Percentiles rank a stretch among this genome's conserved stretches.
Conservation (phyloP, 108 stramenopile species). For the Thalassiosira profunda region DNA sequence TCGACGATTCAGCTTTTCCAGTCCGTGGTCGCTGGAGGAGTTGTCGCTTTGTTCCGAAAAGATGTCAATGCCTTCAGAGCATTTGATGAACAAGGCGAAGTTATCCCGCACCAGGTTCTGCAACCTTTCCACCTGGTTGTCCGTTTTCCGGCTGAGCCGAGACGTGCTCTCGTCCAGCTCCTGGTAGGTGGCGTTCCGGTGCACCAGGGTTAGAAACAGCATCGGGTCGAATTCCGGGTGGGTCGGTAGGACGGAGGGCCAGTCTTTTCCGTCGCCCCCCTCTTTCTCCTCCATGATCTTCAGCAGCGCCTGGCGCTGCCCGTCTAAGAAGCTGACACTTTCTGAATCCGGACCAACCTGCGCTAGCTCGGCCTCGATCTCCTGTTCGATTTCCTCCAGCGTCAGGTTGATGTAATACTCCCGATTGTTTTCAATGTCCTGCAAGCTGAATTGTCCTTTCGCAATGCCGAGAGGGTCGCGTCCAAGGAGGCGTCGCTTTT, state of each 20-base stretch:
- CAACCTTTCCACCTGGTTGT: constrained; percentile 82
- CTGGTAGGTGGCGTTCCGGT: constrained; percentile 75
- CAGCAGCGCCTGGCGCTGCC: constrained; percentile 78
- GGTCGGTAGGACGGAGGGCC: constrained; percentile 72
- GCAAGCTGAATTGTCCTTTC: constrained; percentile 64
- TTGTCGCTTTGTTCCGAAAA: constrained; percentile 45
- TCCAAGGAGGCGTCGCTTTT: constrained; percentile 64
- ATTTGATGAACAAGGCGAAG: constrained; percentile 87
- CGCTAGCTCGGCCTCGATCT: constrained; percentile 58
- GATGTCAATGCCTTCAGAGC: constrained; percentile 90
- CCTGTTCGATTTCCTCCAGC: constrained; percentile 58
- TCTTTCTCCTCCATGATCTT: constrained; percentile 54
- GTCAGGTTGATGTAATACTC: constrained; percentile 65
- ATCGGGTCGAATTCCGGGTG: constrained; percentile 85
- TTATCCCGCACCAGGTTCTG: constrained; percentile 91
- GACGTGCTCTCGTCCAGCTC: constrained; percentile 73
- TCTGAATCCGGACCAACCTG: constrained; percentile 62
- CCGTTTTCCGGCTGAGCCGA: constrained; percentile 82
- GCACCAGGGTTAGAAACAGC: constrained; percentile 89
- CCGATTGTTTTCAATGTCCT: constrained; percentile 55
- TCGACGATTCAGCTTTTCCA: constrained; percentile 54
- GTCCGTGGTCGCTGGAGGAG: constrained; percentile 43
- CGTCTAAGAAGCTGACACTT: constrained; percentile 53
- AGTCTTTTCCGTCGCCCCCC: constrained; percentile 10
- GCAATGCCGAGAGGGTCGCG: constrained; percentile 81